These are phyloP conservation scores for Emiliania huxleyi DNA, from an alignment of 78 protist species.

Conservation along the genomic window DNA sequence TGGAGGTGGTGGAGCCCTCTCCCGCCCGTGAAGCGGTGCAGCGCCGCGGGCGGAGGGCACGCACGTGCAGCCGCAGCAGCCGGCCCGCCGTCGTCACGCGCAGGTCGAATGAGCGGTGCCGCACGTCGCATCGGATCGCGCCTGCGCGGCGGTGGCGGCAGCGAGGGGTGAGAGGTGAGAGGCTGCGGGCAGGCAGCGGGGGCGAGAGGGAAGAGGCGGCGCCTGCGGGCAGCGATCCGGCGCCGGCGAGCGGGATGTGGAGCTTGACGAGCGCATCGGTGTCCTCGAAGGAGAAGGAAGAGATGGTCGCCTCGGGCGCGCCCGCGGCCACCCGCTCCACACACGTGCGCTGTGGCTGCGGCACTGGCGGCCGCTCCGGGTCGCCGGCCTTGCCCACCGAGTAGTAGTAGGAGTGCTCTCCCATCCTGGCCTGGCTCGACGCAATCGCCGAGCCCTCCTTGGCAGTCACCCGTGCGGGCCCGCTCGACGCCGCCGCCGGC, in stretches of 20 bases:
- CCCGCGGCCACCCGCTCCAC: neutral
- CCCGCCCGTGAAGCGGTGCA: too few species aligned
- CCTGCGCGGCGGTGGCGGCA: too few species aligned
- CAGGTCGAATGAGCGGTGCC: neutral
- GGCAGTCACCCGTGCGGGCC: neutral
- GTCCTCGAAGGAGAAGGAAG: neutral
- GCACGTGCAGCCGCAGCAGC: neutral
- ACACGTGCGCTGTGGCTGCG: neutral
- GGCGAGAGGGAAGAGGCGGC: too few species aligned
- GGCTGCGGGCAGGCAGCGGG: too few species aligned
- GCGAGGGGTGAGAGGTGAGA: too few species aligned
- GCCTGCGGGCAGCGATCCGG: neutral
- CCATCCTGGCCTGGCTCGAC: neutral
- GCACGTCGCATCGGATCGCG: neutral
- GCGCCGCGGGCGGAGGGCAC: too few species aligned
- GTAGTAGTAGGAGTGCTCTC: slow-evolving; percentile 22
- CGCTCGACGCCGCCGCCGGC: neutral
- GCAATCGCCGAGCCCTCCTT: neutral
- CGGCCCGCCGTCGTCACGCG: neutral
- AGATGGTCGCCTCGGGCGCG: neutral
- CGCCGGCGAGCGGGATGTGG: slow-evolving; percentile 20
- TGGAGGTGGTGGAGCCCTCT: too few species aligned
- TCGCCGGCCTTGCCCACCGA: neutral
- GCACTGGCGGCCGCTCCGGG: neutral
- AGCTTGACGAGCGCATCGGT: neutral